Base-by-base conservation (phyloP, 163 green algal species). In the Scenedesmus sp. region DNA sequence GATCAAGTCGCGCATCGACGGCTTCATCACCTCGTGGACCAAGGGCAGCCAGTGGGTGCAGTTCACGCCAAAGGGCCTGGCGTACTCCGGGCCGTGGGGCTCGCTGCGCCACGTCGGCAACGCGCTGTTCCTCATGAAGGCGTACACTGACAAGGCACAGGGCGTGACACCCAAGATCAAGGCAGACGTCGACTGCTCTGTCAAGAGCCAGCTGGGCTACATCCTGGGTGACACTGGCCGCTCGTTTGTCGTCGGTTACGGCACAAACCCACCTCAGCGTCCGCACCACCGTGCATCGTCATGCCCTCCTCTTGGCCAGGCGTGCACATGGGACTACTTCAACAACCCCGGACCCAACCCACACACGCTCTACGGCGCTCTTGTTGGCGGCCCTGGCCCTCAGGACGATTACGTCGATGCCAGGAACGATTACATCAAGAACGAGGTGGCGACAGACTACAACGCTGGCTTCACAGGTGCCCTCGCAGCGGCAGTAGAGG, bases 191-290 rank as follows among this genome's bases (percentile, higher is more conserved):
- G 65, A 68, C 15, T 91, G 86, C 86, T 42, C 26, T 7, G 73
- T 79, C 20, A 91, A 86, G 86, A 44, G 65, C 5, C 88, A 92
- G 88, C 80, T 92, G 33, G 80, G 80, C 10, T 92, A 92, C 70
- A 92, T 92, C 49, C 89, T 92, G 13, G 89, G 89, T 16, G 81
- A 85, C 53, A 92, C 89, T 65, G 90, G 85, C 30, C 91, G 87
- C 46, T 91, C 81, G 24, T 94, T 93, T 42, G 91, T 94, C 9
- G 92, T 94, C 30, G 92, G 92, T 16, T 86, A 91, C 2, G 92
- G 92, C 49, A 80, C 46, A 59, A 94, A 94, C 87, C 86, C 91
- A 2, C 92, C 92, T 0, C 18, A 59, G 59, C 68, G 76, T 20
- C 91, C 92, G 12, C 92, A 94, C 61, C 92, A 94, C 84, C 68